Evolutionary conservation across 345 rosid species (phyloP).

Genomic region (Euphorbia tirucalli): DNA sequence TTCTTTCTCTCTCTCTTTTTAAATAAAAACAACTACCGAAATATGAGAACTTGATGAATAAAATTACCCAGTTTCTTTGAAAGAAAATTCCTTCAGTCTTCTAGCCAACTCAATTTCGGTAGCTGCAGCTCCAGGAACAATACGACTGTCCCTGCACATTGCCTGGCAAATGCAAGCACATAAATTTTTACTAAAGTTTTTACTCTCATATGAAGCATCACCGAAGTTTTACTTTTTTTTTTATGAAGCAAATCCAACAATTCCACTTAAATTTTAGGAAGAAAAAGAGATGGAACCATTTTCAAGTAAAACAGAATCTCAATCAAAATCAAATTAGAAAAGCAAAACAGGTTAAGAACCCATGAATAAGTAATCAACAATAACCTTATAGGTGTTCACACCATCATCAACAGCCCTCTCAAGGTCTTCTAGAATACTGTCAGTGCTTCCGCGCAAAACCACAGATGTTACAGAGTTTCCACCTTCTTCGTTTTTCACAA

Average conservation of each 20-base stretch:
- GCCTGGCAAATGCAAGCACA: conserved; percentile 47
- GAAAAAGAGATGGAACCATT: neutral
- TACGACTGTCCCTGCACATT: conserved; percentile 97
- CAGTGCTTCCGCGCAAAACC: conserved; percentile 93
- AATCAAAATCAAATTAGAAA: neutral
- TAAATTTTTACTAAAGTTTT: neutral
- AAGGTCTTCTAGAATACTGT: conserved; percentile 92
- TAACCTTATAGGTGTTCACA: conserved; percentile 95
- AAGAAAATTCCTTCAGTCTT: conserved; percentile 86
- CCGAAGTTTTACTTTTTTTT: neutral
- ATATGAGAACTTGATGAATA: conserved; percentile 3
- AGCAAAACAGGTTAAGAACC: neutral
- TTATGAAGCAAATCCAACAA: too few relatives aligned
- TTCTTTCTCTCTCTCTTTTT: too few relatives aligned
- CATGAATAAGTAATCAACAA: conserved; percentile 6
- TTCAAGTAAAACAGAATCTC: neutral
- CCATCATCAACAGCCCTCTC: conserved; percentile 99
- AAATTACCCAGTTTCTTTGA: conserved; percentile 84
- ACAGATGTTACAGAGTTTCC: conserved; percentile 87
- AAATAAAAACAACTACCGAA: neutral
- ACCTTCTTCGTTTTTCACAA: conserved; percentile 89
- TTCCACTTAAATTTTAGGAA: neutral
- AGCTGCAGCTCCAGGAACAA: conserved; percentile 92
- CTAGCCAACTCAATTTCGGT: conserved; percentile 95
- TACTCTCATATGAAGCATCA: neutral